A percentile compares a stretch with the other conserved stretches of the same genome.
Evolutionary conservation across 306 rosid species (phyloP).

Genomic region (Leucaena leucocephala): DNA sequence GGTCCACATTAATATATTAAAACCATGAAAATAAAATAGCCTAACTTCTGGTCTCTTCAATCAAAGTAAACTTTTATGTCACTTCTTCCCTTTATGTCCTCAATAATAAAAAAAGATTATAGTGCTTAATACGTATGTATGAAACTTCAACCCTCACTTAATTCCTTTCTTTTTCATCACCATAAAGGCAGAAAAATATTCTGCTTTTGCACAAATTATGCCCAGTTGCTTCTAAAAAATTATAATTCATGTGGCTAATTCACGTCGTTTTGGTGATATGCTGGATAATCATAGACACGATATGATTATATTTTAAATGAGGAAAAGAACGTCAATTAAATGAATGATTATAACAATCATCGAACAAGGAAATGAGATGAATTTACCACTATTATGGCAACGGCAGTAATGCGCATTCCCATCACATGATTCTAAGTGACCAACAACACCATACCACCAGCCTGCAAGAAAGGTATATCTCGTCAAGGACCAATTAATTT

Average conservation of each 20-base stretch:
- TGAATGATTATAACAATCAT: constrained; percentile 29
- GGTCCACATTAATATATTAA: constrained; percentile 59
- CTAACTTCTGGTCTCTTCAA: constrained; percentile 46
- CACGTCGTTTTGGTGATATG: constrained; percentile 15
- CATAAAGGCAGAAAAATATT: constrained; percentile 5
- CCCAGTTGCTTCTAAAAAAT: constrained; percentile 12
- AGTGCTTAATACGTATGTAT: constrained; percentile 2
- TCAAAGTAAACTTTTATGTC: constrained; percentile 39
- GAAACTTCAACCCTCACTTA: not conserved
- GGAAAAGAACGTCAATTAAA: constrained; percentile 28
- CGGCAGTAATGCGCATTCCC: constrained; percentile 74
- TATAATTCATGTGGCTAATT: constrained; percentile 22
- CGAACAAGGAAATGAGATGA: constrained; percentile 37
- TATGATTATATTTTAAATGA: constrained; percentile 32
- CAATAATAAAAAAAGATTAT: constrained; percentile 42
- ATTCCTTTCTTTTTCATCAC: constrained; percentile 27
- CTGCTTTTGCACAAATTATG: constrained; percentile 4
- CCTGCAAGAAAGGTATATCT: constrained; percentile 62
- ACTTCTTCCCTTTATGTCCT: constrained; percentile 39
- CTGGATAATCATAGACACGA: constrained; percentile 6
- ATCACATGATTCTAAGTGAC: constrained; percentile 89
- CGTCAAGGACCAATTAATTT: constrained; percentile 31
- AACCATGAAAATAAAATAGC: constrained; percentile 44
- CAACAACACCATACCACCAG: constrained; percentile 98
- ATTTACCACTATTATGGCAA: constrained; percentile 80